Conservation (phyloP, 179 eudicot genomes). For the Vitellaria paradoxa region DNA sequence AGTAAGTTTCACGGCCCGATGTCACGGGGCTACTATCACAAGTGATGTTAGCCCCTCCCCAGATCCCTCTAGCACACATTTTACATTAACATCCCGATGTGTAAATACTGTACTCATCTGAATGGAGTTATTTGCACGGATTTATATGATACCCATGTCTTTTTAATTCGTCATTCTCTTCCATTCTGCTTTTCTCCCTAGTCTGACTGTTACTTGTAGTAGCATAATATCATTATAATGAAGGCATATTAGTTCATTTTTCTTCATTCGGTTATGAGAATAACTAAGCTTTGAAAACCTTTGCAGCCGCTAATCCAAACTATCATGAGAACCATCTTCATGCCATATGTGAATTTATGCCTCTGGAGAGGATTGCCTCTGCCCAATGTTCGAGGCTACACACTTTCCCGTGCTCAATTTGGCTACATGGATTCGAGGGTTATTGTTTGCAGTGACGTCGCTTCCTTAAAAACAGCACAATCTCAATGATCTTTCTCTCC, state of each 20-base stretch:
- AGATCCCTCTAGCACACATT: too few relatives aligned
- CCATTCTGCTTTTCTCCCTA: not conserved
- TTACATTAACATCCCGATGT: too few relatives aligned
- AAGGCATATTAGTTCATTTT: too few relatives aligned
- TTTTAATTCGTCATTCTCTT: too few relatives aligned
- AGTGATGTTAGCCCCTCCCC: too few relatives aligned
- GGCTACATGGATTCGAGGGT: conserved; percentile 46
- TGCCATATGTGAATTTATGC: conserved; percentile 65
- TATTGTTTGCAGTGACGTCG: conserved; percentile 57
- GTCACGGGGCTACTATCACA: too few relatives aligned
- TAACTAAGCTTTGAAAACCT: not conserved
- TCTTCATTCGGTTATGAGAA: not conserved
- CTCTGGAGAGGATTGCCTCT: conserved; percentile 61
- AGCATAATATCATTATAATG: not conserved
- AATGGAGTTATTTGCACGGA: not conserved
- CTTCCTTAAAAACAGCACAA: conserved; percentile 9
- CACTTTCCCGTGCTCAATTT: conserved; percentile 56
- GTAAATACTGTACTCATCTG: not conserved
- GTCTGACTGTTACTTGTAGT: not conserved
- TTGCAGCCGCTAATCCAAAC: conserved; percentile 75
- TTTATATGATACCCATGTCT: too few relatives aligned
- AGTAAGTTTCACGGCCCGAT: too few relatives aligned
- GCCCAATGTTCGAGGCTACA: conserved; percentile 68
- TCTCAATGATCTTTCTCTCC: not conserved
- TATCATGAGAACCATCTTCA: conserved; percentile 48